phyloP scores from a whole-genome alignment of 345 rosid genomes.

The Moricandia moricandioides region DNA sequence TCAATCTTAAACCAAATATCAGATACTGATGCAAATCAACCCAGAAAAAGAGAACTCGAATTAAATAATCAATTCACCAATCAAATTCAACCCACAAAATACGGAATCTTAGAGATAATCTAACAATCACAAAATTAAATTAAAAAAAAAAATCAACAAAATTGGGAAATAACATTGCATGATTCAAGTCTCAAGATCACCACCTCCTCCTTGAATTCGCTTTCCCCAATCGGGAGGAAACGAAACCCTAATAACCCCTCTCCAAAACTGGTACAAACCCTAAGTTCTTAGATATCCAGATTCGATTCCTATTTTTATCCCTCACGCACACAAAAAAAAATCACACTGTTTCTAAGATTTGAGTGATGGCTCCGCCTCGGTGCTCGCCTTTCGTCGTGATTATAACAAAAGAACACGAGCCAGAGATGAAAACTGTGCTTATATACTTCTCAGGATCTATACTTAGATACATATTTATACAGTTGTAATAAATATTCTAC shows the following conservation, averaged over 20 bases:
- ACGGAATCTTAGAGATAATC: slow-evolving; percentile 26
- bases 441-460: neutral
- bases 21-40: neutral
- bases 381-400: neutral
- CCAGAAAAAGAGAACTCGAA: neutral
- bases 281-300: slow-evolving; percentile 27
- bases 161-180: slow-evolving; percentile 37
- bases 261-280: slow-evolving; percentile 29
- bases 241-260: slow-evolving; percentile 37
- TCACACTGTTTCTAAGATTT: neutral
- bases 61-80: neutral
- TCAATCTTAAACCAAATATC: neutral
- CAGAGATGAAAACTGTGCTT: neutral
- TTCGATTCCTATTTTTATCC: slow-evolving; percentile 4
- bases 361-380: neutral
- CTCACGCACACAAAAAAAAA: neutral
- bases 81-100: slow-evolving; percentile 6
- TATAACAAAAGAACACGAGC: neutral
- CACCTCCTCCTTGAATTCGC: slow-evolving; percentile 38
- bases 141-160: slow-evolving; percentile 23
- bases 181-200: slow-evolving; percentile 49
- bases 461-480: neutral
- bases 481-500: neutral
- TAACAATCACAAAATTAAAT: neutral
- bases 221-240: slow-evolving; percentile 25